Percentiles rank a stretch among this genome's conserved stretches.
Evolutionary conservation across 495 filamentous ascomycete species (phyloP).

Genomic region (Annulohypoxylon stygium): DNA sequence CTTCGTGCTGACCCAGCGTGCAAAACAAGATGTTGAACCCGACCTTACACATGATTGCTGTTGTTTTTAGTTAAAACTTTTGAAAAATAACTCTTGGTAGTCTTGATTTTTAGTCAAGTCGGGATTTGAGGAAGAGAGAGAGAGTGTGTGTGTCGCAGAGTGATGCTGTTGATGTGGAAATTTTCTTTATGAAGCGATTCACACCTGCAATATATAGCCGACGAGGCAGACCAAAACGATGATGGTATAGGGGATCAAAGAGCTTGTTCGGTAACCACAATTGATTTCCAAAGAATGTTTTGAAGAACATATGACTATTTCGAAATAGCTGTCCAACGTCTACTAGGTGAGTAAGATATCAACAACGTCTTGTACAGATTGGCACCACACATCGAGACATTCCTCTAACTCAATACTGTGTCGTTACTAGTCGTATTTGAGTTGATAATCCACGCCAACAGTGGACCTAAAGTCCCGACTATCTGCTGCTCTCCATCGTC

Average conservation of each 20-base stretch:
- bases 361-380: no score
- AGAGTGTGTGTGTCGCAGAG: background rate
- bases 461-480: constrained; percentile 47
- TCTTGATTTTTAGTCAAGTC: background rate
- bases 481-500: constrained; percentile 53
- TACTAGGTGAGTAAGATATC: no score
- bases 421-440: constrained; percentile 22
- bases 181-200: background rate
- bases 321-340: background rate
- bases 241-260: background rate
- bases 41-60: constrained; percentile 16
- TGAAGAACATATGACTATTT: background rate
- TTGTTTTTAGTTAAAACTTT: background rate
- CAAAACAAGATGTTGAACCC: constrained; percentile 16
- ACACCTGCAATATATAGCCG: background rate
- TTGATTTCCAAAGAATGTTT: no score
- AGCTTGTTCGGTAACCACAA: background rate
- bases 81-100: background rate
- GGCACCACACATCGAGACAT: background rate
- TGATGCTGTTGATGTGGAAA: background rate
- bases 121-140: background rate
- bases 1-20: constrained; percentile 15
- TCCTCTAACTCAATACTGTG: background rate
- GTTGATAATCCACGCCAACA: constrained; percentile 48
- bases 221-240: background rate